A percentile compares a stretch with the other conserved stretches of the same genome.
Conservation (phyloP, 768 basidiomycete genomes). For the Naganishia vishniacii region DNA sequence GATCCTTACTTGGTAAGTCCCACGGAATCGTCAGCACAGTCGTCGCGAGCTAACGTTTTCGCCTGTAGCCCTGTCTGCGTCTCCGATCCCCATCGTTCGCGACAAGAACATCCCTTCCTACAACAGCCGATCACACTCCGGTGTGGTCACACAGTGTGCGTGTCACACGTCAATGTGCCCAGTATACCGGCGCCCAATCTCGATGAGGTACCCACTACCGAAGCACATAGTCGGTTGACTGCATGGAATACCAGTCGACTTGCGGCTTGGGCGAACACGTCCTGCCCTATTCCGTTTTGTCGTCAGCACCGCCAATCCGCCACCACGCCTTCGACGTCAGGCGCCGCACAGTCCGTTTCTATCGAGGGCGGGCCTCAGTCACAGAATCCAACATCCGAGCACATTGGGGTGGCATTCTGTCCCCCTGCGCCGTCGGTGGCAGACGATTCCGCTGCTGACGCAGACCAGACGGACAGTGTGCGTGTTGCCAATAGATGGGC, state of each 20-base stretch:
- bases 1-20: conserved; percentile 38
- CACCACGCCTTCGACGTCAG: too few species aligned
- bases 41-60: too few species aligned
- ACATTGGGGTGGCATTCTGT: not conserved
- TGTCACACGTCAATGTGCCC: conserved; percentile 52
- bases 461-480: not conserved
- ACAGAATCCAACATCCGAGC: not conserved
- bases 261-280: conserved; percentile 37
- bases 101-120: conserved; percentile 41
- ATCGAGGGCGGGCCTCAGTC: too few species aligned
- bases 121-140: conserved; percentile 57
- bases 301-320: conserved; percentile 8
- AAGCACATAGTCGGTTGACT: conserved; percentile 29
- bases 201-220: conserved; percentile 46
- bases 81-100: conserved; percentile 27
- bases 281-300: conserved; percentile 43
- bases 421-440: conserved; percentile 13
- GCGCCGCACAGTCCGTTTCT: too few species aligned
- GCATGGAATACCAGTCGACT: conserved; percentile 30
- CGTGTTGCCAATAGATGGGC: not conserved
- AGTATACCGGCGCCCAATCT: conserved; percentile 45
- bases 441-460: not conserved
- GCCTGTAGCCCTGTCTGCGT: conserved; percentile 37
- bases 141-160: conserved; percentile 80
- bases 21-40: too few species aligned